Percentiles rank a stretch among this genome's conserved stretches.
phyloP scores from a whole-genome alignment of 768 basidiomycete species.

The Suillus subaureus region DNA sequence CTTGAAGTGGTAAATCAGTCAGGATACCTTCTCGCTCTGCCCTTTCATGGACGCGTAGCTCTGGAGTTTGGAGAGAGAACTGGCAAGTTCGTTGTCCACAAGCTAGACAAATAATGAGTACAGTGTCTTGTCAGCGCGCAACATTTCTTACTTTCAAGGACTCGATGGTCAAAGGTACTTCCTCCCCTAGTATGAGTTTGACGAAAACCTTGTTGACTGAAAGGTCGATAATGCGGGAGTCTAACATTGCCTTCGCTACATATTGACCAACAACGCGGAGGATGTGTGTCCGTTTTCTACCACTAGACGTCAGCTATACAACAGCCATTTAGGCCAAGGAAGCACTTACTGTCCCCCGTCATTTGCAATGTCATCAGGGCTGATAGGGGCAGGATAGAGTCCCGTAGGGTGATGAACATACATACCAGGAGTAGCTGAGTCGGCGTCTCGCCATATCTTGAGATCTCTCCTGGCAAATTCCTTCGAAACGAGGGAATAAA shows the following conservation, averaged over 20 bases:
- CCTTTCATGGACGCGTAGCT: constrained; percentile 55
- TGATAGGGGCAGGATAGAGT: constrained; percentile 86
- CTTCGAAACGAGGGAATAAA: constrained; percentile 95
- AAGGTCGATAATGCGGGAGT: constrained; percentile 96
- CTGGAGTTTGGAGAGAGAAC: constrained; percentile 81
- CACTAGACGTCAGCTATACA: constrained; percentile 13
- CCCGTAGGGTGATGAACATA: constrained; percentile 88
- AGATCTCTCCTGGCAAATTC: constrained; percentile 90
- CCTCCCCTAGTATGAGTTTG: constrained; percentile 84
- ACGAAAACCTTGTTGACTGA: constrained; percentile 96
- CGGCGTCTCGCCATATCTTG: constrained; percentile 91
- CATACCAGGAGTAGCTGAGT: constrained; percentile 55
- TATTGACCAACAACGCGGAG: constrained; percentile 94
- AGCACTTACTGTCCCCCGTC: constrained; percentile 74
- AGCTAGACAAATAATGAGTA: constrained; percentile 46
- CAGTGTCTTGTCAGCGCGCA: background rate
- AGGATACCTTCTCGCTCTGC: constrained; percentile 57
- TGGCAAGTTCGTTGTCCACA: constrained; percentile 84
- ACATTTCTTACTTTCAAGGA: constrained; percentile 67
- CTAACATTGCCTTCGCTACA: constrained; percentile 94
- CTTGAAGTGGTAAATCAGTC: background rate
- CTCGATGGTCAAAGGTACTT: constrained; percentile 81
- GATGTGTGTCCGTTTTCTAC: constrained; percentile 81
- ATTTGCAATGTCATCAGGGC: constrained; percentile 64
- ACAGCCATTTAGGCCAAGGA: background rate